A percentile compares a stretch with the other conserved stretches of the same genome.
phyloP scores from a whole-genome alignment of 805 yeast genomes.

The Suhomyces canberraensis region DNA sequence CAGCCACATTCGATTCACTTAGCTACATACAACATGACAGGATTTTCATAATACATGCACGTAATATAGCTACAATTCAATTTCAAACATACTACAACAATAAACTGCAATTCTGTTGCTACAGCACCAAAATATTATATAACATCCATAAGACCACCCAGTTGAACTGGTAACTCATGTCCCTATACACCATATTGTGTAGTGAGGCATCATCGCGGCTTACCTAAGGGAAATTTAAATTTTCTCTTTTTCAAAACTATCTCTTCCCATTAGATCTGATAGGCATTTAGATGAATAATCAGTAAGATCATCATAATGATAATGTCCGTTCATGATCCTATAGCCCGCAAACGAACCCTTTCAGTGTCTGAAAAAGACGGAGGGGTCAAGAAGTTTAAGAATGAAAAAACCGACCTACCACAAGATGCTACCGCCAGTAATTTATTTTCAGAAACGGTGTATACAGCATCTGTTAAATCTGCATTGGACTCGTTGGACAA shows the following conservation, averaged over 20 bases:
- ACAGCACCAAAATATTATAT: no score
- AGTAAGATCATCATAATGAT: constrained; percentile 21
- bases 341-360: constrained; percentile 29
- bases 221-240: background rate
- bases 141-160: no score
- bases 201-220: background rate
- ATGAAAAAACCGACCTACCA: constrained; percentile 13
- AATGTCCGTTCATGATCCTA: constrained; percentile 38
- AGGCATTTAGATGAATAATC: constrained; percentile 1
- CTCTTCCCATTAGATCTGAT: constrained; percentile 6
- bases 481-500: constrained; percentile 70
- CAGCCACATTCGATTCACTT: no score
- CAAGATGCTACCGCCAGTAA: constrained; percentile 6
- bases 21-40: no score
- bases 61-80: no score
- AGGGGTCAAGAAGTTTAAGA: constrained; percentile 14
- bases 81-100: no score
- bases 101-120: no score
- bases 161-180: no score
- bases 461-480: constrained; percentile 50
- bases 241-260: constrained; percentile 2
- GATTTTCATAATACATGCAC: no score
- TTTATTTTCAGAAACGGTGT: constrained; percentile 37
- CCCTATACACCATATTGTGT: no score
- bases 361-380: constrained; percentile 13